phyloP scores from a whole-genome alignment of 139 green algal species.

The Tetratostichococcus sp. region DNA sequence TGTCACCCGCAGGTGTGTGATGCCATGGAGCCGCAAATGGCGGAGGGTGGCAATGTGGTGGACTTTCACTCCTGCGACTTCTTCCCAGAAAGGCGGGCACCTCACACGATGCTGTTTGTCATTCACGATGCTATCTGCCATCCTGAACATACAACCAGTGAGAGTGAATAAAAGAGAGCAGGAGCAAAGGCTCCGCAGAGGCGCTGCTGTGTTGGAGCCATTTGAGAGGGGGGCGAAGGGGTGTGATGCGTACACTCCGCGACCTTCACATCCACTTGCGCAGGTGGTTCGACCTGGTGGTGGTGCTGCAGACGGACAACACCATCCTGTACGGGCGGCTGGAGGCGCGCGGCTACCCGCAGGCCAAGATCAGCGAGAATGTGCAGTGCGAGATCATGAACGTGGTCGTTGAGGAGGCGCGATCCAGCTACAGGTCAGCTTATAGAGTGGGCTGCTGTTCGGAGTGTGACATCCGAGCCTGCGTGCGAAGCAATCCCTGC shows the following conservation, averaged over 20 bases:
- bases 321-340: constrained; percentile 83
- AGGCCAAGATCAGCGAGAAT: constrained; percentile 91
- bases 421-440: constrained; percentile 84
- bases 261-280: no score
- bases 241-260: no score
- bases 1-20: constrained; percentile 92
- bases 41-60: constrained; percentile 76
- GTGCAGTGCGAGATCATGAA: constrained; percentile 99
- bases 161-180: no score
- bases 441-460: background rate
- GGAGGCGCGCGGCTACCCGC: constrained; percentile 73
- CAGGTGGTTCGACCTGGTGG: constrained; percentile 95
- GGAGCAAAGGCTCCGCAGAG: no score
- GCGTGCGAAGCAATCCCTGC: background rate
- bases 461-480: no score
- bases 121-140: no score
- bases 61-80: constrained; percentile 98
- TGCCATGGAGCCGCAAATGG: constrained; percentile 80
- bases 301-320: constrained; percentile 94
- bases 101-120: background rate
- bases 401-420: constrained; percentile 89
- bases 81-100: constrained; percentile 84
- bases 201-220: no score
- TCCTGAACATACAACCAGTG: background rate
- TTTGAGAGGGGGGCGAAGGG: no score